These are phyloP conservation scores for Rhodomyrtus tomentosa DNA, from an alignment of 345 rosid genomes.

Conservation along the genomic window DNA sequence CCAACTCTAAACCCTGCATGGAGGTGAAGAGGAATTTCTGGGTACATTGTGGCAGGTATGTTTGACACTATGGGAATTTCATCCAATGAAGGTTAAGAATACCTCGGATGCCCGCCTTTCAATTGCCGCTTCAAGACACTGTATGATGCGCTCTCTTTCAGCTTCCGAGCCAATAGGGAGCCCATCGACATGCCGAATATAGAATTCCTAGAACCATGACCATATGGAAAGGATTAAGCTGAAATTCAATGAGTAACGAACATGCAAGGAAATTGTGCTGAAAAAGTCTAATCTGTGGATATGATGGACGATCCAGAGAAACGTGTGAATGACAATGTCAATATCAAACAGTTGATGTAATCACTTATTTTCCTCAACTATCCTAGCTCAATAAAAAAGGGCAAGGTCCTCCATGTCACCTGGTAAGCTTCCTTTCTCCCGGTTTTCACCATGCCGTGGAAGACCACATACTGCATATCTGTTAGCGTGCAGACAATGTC, in stretches of 20 bases:
- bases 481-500: slow-evolving; percentile 32
- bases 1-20: slow-evolving; percentile 45
- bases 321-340: not conserved
- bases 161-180: slow-evolving; percentile 67
- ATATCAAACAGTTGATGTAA: not conserved
- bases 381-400: not conserved
- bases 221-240: not conserved
- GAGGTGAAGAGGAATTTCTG: not conserved
- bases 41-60: not conserved
- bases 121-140: slow-evolving; percentile 79
- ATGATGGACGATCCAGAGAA: not conserved
- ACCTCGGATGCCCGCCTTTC: slow-evolving; percentile 74
- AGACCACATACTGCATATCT: slow-evolving; percentile 44
- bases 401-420: slow-evolving; percentile 7
- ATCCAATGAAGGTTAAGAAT: not conserved
- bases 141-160: slow-evolving; percentile 57
- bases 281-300: not conserved
- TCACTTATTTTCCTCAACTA: not conserved
- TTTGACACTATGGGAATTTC: not conserved
- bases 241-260: not conserved
- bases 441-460: slow-evolving; percentile 29
- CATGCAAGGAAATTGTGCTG: not conserved
- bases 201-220: slow-evolving; percentile 43
- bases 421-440: slow-evolving; percentile 35
- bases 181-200: slow-evolving; percentile 72